phyloP scores from a whole-genome alignment of 495 filamentous ascomycete genomes.

The Aspergillus bertholletiae region DNA sequence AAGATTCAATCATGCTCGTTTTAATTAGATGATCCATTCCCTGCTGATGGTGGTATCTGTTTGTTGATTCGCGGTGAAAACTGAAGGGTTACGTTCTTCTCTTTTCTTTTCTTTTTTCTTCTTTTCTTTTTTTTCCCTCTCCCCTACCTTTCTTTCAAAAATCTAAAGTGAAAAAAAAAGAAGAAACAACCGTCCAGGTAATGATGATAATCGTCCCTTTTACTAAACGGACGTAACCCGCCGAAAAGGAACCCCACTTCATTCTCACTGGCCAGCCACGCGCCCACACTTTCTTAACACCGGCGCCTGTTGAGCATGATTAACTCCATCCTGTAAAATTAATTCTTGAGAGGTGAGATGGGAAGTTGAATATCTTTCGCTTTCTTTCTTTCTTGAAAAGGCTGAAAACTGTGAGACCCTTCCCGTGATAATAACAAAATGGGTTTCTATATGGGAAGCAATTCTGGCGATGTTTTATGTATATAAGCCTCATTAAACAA shows the following conservation, averaged over 20 bases:
- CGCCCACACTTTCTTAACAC: neutral
- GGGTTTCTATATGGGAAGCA: too few species aligned
- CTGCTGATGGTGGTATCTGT: too few species aligned
- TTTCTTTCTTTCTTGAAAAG: too few species aligned
- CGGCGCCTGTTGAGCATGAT: neutral
- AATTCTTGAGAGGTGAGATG: neutral
- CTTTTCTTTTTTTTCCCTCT: neutral
- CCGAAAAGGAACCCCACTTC: neutral
- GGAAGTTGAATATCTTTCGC: neutral
- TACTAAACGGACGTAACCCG: neutral
- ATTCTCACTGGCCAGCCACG: neutral
- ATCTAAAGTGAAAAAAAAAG: neutral
- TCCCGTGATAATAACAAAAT: too few species aligned
- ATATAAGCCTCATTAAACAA: too few species aligned
- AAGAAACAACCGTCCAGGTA: neutral
- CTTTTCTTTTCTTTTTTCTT: neutral
- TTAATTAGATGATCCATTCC: neutral
- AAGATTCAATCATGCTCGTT: neutral
- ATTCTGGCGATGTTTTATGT: too few species aligned
- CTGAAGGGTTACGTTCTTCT: too few species aligned
- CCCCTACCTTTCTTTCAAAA: too few species aligned
- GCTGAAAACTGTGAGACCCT: too few species aligned
- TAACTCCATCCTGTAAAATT: neutral
- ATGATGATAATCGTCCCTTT: neutral
- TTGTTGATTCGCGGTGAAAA: too few species aligned